Conservation (phyloP, 2,329 filamentous ascomycete genomes). For the Huntiella abstrusa region DNA sequence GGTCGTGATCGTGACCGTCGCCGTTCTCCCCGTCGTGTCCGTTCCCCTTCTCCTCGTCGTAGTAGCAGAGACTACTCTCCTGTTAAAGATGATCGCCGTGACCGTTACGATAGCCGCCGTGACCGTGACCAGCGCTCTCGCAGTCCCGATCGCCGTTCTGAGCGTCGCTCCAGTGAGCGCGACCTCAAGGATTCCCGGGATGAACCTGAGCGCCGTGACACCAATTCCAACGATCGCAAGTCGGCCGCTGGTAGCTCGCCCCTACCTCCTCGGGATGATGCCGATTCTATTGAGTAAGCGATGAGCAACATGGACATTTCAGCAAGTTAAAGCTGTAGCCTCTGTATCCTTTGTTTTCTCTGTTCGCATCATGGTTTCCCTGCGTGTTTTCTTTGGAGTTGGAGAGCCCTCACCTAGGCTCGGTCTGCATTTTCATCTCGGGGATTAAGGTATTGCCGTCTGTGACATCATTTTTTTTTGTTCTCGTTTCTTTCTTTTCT, state of each 20-base stretch:
- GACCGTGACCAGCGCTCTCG: slow-evolving; percentile 52
- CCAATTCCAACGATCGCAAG: slow-evolving; percentile 83
- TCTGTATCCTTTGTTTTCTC: neutral
- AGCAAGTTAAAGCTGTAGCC: neutral
- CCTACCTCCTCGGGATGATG: slow-evolving; percentile 72
- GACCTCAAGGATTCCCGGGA: slow-evolving; percentile 48
- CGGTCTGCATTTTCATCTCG: neutral
- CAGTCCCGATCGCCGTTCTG: slow-evolving; percentile 39
- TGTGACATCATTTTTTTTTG: neutral
- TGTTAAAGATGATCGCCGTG: slow-evolving; percentile 71
- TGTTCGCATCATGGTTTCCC: slow-evolving; percentile 1
- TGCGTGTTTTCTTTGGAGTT: slow-evolving; percentile 7
- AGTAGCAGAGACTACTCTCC: slow-evolving; percentile 67
- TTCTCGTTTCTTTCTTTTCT: neutral
- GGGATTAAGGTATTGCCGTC: neutral
- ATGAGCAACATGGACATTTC: neutral
- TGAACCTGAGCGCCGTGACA: slow-evolving; percentile 56
- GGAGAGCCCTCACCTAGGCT: neutral
- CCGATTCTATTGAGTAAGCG: slow-evolving; percentile 72
- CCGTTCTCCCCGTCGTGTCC: slow-evolving; percentile 43
- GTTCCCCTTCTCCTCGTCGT: slow-evolving; percentile 62
- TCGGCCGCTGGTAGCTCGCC: slow-evolving; percentile 45
- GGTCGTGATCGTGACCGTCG: slow-evolving; percentile 58
- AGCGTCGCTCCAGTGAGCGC: slow-evolving; percentile 24
- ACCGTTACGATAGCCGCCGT: slow-evolving; percentile 61